phyloP scores from a whole-genome alignment of 768 basidiomycete genomes.

The Auriscalpium orientale region DNA sequence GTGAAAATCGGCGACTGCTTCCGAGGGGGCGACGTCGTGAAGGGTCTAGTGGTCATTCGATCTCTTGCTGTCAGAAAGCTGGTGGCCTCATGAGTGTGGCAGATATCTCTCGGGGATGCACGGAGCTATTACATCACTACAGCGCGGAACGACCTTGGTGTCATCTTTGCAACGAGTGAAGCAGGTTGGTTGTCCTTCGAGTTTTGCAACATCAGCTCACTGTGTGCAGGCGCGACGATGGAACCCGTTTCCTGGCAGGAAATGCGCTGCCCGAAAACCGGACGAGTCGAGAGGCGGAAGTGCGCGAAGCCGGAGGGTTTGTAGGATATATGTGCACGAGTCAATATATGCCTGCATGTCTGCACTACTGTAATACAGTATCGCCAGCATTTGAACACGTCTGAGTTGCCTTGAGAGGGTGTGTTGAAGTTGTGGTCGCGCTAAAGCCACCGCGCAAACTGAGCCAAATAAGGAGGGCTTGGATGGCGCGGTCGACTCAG shows the following conservation, averaged over 20 bases:
- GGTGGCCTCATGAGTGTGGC: background rate
- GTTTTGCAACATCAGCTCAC: no score
- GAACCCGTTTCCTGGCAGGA: constrained; percentile 86
- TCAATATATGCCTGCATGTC: no score
- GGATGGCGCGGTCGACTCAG: background rate
- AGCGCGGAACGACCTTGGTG: constrained; percentile 83
- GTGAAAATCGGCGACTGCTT: constrained; percentile 89
- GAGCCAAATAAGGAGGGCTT: constrained; percentile 7
- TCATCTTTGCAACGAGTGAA: constrained; percentile 86
- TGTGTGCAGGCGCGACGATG: constrained; percentile 60
- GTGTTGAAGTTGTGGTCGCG: background rate
- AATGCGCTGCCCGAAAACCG: constrained; percentile 83
- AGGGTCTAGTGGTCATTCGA: constrained; percentile 69
- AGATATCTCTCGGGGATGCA: constrained; percentile 91
- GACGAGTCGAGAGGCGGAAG: constrained; percentile 72
- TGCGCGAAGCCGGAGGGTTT: constrained; percentile 77
- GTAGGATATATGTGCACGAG: constrained; percentile 20
- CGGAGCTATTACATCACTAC: constrained; percentile 90
- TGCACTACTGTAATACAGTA: no score
- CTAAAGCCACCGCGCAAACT: background rate
- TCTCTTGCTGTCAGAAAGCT: background rate
- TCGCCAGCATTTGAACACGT: no score
- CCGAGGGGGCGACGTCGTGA: constrained; percentile 84
- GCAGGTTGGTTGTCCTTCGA: constrained; percentile 38
- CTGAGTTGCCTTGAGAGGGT: no score